phyloP scores from a whole-genome alignment of 805 yeast species.

The Saccharomycopsis malanga region DNA sequence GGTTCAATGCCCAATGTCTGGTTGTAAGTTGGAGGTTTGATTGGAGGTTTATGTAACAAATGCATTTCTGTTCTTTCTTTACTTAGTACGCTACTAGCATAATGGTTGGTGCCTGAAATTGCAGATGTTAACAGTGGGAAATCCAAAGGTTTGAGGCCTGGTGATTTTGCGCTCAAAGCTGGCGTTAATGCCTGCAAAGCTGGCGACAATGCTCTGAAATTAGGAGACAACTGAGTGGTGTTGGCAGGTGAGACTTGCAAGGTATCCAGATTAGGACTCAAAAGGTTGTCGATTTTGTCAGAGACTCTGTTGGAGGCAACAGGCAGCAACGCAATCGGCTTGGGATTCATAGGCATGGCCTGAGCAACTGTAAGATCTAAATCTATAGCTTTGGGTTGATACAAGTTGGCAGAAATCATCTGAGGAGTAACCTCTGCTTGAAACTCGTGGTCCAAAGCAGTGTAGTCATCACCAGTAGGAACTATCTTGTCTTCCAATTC shows the following conservation, averaged over 20 bases:
- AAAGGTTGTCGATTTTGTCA: conserved; percentile 2
- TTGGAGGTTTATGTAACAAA: conserved; percentile 18
- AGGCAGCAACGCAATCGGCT: neutral
- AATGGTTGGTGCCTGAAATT: neutral
- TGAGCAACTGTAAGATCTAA: conserved; percentile 19
- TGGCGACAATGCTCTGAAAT: conserved; percentile 20
- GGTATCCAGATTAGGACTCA: conserved; percentile 6
- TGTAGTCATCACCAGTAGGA: conserved; percentile 12
- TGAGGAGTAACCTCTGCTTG: conserved; percentile 18
- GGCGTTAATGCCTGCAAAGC: conserved; percentile 20
- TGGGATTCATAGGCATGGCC: conserved; percentile 18
- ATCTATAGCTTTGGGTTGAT: conserved; percentile 19
- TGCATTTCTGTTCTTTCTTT: conserved; percentile 8
- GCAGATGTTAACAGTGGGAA: neutral
- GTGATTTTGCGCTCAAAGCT: neutral
- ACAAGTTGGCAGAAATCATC: conserved; percentile 20
- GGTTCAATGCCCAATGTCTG: neutral
- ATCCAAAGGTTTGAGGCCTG: neutral
- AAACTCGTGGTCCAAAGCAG: conserved; percentile 17
- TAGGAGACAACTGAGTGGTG: conserved; percentile 15
- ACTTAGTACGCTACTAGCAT: neutral
- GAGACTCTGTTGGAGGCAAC: neutral
- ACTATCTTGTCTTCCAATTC: neutral
- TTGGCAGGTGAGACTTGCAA: neutral
- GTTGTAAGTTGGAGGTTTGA: conserved; percentile 18